Percentiles rank a stretch among this genome's conserved stretches.
phyloP scores from a whole-genome alignment of 2,329 filamentous ascomycete genomes.

The Epichloe festucae region DNA sequence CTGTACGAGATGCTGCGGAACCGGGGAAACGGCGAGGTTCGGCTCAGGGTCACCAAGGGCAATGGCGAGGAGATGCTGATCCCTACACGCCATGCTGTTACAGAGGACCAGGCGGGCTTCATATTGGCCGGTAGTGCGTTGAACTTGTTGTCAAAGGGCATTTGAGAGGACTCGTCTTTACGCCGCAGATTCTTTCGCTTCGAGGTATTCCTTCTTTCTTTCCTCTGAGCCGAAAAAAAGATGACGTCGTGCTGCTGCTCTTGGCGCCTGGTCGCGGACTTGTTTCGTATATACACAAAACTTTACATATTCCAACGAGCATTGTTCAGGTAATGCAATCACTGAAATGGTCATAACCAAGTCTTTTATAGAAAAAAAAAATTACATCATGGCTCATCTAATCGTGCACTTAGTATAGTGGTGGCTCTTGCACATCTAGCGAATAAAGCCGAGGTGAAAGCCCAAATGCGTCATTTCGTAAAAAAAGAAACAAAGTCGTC shows the following conservation, averaged over 20 bases:
- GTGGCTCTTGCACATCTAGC: too few species aligned
- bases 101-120: constrained; percentile 80
- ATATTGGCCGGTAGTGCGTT: constrained; percentile 87
- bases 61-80: constrained; percentile 55
- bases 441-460: background rate
- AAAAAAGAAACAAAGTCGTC: background rate
- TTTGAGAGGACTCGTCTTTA: constrained; percentile 3
- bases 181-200: too few species aligned
- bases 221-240: too few species aligned
- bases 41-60: constrained; percentile 49
- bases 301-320: too few species aligned
- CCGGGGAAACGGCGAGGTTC: constrained; percentile 66
- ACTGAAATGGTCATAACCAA: too few species aligned
- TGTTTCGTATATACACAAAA: too few species aligned
- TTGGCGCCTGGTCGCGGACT: too few species aligned
- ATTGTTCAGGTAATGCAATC: too few species aligned
- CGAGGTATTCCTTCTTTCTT: too few species aligned
- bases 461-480: background rate
- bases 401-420: background rate
- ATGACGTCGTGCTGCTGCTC: too few species aligned
- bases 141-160: constrained; percentile 65
- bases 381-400: background rate
- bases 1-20: constrained; percentile 68
- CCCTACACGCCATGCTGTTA: constrained; percentile 76
- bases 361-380: too few species aligned